A percentile compares a stretch with the other conserved stretches of the same genome.
Evolutionary conservation across 495 filamentous ascomycete species (phyloP).

Genomic region (Pseudoneurospora amorphoporcata): DNA sequence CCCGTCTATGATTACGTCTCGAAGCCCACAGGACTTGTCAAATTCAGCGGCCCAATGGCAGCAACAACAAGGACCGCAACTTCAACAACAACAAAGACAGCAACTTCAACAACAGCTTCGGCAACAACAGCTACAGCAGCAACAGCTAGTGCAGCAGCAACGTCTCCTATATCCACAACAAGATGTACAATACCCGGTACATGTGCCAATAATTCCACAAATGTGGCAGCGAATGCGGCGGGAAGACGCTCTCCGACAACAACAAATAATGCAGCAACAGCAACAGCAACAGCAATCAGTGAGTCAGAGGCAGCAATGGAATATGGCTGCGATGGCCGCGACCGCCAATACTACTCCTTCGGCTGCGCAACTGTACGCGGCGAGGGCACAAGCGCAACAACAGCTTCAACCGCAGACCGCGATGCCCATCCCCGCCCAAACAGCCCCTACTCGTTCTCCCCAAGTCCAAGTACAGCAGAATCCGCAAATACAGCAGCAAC

Average conservation of each 20-base stretch:
- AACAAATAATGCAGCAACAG: background rate
- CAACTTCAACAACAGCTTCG: slow-evolving; percentile 29
- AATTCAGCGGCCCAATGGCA: background rate
- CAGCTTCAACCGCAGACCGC: background rate
- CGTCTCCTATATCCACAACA: background rate
- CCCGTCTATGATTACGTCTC: background rate
- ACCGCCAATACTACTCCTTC: background rate
- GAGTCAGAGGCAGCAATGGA: background rate
- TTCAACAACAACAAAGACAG: slow-evolving; percentile 19
- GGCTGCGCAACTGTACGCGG: background rate
- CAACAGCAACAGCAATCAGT: background rate
- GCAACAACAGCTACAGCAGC: slow-evolving; percentile 8
- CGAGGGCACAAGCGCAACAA: background rate
- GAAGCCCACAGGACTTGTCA: background rate
- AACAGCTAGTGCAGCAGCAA: slow-evolving; percentile 5
- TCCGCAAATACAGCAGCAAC: background rate
- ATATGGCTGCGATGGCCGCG: background rate
- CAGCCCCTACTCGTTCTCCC: background rate
- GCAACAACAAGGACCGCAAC: slow-evolving; percentile 14
- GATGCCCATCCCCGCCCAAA: background rate
- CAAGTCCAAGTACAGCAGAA: background rate
- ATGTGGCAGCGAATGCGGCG: background rate
- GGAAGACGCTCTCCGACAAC: background rate
- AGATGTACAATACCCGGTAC: background rate
- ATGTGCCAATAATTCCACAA: slow-evolving; percentile 3